Evolutionary conservation across 176 grass and related monocot genomes (phyloP).

Genomic region (Aegilops speltoides): DNA sequence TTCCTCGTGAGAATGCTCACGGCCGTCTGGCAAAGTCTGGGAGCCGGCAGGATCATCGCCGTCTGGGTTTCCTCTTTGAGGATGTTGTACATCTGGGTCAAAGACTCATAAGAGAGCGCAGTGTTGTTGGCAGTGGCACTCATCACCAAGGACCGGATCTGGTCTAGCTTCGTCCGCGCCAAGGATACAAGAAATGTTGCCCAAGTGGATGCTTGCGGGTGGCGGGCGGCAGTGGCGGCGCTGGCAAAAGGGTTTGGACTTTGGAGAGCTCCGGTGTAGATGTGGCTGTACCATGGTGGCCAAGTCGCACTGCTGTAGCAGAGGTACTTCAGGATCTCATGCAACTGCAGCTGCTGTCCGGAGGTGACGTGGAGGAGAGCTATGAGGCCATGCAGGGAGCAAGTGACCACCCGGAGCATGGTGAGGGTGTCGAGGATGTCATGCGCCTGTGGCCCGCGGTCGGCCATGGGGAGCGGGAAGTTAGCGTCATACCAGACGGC

Average conservation of each 20-base stretch:
- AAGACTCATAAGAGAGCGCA: neutral
- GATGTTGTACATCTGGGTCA: too few relatives aligned
- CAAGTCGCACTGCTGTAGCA: neutral
- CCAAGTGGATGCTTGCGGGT: neutral
- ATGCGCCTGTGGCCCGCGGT: neutral
- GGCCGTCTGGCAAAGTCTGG: neutral
- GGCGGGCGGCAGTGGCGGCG: neutral
- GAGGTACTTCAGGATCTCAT: neutral
- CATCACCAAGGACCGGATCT: neutral
- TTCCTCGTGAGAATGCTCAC: neutral
- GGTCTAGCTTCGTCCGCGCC: neutral
- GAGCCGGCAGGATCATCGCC: too few relatives aligned
- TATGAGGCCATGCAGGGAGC: neutral
- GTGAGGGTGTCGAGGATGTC: neutral
- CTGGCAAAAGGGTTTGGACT: neutral
- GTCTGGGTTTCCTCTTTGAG: neutral
- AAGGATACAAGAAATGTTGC: neutral
- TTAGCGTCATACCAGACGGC: neutral
- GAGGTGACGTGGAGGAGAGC: neutral
- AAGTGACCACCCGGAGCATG: neutral
- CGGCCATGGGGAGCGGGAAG: neutral
- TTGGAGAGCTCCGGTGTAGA: neutral
- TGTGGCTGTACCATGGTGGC: neutral
- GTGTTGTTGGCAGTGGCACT: neutral
- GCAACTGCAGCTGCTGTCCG: neutral